These are phyloP conservation scores for Pulicaria dysenterica DNA, from an alignment of 129 eudicot genomes.

Conservation along the genomic window DNA sequence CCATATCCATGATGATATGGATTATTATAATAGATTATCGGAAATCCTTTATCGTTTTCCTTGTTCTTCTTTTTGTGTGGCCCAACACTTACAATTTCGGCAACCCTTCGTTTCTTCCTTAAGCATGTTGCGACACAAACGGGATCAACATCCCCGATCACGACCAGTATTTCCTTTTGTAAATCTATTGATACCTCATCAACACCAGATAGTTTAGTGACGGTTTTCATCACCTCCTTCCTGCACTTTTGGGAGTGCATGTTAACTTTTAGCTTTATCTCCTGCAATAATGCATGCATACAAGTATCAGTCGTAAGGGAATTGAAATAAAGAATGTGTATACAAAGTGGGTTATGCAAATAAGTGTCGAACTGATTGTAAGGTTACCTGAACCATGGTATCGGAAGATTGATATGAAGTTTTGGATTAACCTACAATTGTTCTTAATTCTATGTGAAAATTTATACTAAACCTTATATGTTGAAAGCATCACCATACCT, in stretches of 20 bases:
- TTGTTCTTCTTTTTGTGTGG: conserved; percentile 22
- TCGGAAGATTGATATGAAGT: neutral
- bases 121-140: conserved; percentile 32
- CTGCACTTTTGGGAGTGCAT: conserved; percentile 40
- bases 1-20: conserved; percentile 1
- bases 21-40: conserved; percentile 7
- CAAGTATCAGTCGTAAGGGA: neutral
- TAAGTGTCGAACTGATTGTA: neutral
- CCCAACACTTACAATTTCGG: conserved; percentile 30
- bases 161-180: conserved; percentile 27
- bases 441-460: neutral
- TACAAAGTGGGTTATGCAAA: neutral
- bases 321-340: neutral
- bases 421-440: neutral
- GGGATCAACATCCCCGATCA: conserved; percentile 40
- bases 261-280: conserved; percentile 38
- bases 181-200: conserved; percentile 32
- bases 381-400: conserved; percentile 24
- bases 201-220: conserved; percentile 28
- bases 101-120: conserved; percentile 32
- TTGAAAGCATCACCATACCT: conserved; percentile 1
- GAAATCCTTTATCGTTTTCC: neutral
- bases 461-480: neutral
- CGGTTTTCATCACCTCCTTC: conserved; percentile 30
- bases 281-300: conserved; percentile 25